Evolutionary conservation across 1,284 basidiomycete species (phyloP), one percentile per base, ranked within the genome.

Genomic region (Sphaerobolus stellatus): DNA sequence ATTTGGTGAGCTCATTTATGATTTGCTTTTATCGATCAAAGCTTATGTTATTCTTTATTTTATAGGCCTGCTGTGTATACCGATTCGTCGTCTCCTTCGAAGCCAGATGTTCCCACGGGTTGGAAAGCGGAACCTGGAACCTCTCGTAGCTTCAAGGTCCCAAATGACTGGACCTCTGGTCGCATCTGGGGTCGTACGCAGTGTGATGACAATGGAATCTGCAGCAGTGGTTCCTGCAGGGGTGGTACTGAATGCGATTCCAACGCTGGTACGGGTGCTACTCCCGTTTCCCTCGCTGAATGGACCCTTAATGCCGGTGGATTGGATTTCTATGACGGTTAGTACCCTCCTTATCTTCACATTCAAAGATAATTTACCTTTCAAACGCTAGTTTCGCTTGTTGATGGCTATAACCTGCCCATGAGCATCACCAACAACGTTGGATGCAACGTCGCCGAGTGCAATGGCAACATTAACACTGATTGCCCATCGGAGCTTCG

Each of bases 211-310:
- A 33, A n/a, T n/a, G n/a, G n/a, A n/a, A n/a, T n/a, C n/a, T n/a
- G n/a, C n/a, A n/a, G n/a, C n/a, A n/a, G n/a, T 31, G n/a, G 46
- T 29, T 9, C 36, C 28, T 29, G 25, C 27, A 9, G 9, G 48
- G 83, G 83, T 30, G 82, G 83, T 34, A 71, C 84, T 5, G 59
- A 69, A 7, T 85, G 83, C 56, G 75, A 76, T 60, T 61, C 69
- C 7, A 61, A 64, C 49, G 76, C 71, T 16, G 80, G 78, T 38
- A 80, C 79, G 18, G 81, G 83, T 57, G 78, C 83, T 7, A 81
- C 83, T 28, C 84, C 84, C 50, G 82, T 78, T 5, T 76, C 78
- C 16, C 68, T 84, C 24, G 82, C 81, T 5, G 82, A 84, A 60
- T 84, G 74, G 66, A 84, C 79, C 14, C 68, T 86, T 6, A 55